Evolutionary conservation across 768 basidiomycete species (phyloP).

Genomic region (Russula foetens): DNA sequence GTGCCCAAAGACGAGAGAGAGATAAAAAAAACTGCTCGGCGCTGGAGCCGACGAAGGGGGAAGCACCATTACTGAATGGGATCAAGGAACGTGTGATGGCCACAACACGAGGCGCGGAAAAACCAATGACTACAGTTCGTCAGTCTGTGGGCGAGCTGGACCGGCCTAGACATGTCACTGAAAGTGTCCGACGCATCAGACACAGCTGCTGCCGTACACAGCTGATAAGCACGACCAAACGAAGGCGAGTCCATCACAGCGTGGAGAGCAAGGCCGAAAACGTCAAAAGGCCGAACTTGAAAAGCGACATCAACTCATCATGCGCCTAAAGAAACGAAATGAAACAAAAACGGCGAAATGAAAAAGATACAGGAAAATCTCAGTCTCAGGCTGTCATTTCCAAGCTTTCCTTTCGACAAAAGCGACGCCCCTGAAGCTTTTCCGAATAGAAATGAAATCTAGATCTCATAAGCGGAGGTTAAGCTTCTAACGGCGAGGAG

Average conservation of each 20-base stretch:
- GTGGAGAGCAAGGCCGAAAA: not conserved
- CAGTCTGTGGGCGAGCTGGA: not conserved
- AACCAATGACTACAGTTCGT: not conserved
- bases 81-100: constrained; percentile 14
- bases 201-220: not conserved
- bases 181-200: not conserved
- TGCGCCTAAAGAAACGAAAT: not conserved
- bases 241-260: not conserved
- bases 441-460: constrained; percentile 5
- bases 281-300: not conserved
- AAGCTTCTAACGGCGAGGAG: not conserved
- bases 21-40: not conserved
- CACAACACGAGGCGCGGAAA: constrained; percentile 4
- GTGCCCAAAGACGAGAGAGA: not conserved
- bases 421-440: constrained; percentile 1
- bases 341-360: not conserved
- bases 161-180: constrained; percentile 3
- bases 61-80: not conserved
- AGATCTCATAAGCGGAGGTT: not conserved
- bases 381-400: not conserved
- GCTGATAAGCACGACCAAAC: not conserved
- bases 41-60: not conserved
- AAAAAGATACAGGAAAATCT: not conserved
- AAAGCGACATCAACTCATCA: not conserved
- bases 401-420: not conserved